Evolutionary conservation across 495 filamentous ascomycete genomes (phyloP).

Genomic region (Hyphodiscus hymeniophilus): DNA sequence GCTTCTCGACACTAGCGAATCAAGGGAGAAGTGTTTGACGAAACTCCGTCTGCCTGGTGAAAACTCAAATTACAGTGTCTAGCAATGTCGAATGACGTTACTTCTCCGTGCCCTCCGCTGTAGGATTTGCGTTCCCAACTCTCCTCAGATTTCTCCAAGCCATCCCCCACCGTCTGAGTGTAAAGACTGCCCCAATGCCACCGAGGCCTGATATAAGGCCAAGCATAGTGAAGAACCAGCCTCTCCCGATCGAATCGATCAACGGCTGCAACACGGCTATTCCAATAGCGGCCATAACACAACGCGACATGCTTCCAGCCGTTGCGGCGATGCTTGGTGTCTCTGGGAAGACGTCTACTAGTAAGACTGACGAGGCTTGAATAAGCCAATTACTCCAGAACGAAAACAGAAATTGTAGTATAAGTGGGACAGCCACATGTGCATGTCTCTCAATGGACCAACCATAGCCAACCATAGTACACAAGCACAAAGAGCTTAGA

Average conservation of each 20-base stretch:
- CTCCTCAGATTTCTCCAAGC: background rate
- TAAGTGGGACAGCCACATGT: constrained; percentile 10
- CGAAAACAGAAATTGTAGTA: constrained; percentile 18
- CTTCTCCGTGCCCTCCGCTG: background rate
- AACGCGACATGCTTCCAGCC: constrained; percentile 15
- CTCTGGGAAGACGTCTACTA: constrained; percentile 21
- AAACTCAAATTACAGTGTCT: too few species aligned
- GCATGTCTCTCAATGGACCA: constrained; percentile 15
- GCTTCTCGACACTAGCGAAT: too few species aligned
- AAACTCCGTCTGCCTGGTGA: too few species aligned
- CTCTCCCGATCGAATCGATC: constrained; percentile 14
- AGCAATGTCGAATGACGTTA: too few species aligned
- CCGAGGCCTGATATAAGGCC: constrained; percentile 6
- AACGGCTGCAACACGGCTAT: constrained; percentile 21
- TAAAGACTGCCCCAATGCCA: background rate
- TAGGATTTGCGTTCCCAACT: background rate
- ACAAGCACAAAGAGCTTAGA: background rate
- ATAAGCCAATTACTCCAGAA: constrained; percentile 2
- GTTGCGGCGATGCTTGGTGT: constrained; percentile 21
- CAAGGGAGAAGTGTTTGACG: too few species aligned
- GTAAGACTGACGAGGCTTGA: constrained; percentile 10
- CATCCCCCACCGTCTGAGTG: background rate
- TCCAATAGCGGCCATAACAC: constrained; percentile 15
- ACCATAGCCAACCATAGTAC: constrained; percentile 5
- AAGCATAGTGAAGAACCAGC: constrained; percentile 22